A percentile compares a stretch with the other conserved stretches of the same genome.
These are phyloP conservation scores for Cladorrhinum samala DNA, from an alignment of 495 filamentous ascomycete species.

Conservation along the genomic window DNA sequence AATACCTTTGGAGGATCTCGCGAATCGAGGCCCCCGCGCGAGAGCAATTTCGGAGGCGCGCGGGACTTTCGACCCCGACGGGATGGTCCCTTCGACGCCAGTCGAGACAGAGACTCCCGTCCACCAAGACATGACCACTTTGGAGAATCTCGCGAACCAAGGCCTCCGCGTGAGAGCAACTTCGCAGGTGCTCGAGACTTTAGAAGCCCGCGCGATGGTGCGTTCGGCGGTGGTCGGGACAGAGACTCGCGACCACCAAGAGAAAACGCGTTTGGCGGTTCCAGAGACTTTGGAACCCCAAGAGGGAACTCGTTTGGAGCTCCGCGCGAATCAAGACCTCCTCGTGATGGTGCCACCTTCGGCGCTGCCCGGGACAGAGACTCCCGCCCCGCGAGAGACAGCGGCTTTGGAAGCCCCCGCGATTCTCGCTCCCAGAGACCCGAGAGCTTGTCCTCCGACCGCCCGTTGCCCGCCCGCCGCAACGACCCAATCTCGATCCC, in stretches of 20 bases:
- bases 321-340: neutral
- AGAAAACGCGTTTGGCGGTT: neutral
- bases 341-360: neutral
- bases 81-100: too few relatives aligned
- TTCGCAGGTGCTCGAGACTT: neutral
- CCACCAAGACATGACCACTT: neutral
- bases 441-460: too few relatives aligned
- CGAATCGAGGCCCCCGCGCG: neutral
- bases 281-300: neutral
- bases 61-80: too few relatives aligned
- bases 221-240: neutral
- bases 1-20: neutral
- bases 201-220: neutral
- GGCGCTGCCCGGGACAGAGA: neutral
- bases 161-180: neutral
- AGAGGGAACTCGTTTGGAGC: too few relatives aligned
- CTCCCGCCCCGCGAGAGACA: neutral
- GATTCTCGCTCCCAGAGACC: neutral
- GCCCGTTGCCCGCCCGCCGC: too few relatives aligned
- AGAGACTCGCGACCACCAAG: neutral
- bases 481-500: slow-evolving; percentile 54
- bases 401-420: neutral
- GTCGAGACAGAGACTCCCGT: neutral
- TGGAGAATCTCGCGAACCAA: neutral
- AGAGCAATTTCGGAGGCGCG: neutral